Base-by-base conservation (phyloP, 2,329 filamentous ascomycete species). In the Aspergillus terreus region DNA sequence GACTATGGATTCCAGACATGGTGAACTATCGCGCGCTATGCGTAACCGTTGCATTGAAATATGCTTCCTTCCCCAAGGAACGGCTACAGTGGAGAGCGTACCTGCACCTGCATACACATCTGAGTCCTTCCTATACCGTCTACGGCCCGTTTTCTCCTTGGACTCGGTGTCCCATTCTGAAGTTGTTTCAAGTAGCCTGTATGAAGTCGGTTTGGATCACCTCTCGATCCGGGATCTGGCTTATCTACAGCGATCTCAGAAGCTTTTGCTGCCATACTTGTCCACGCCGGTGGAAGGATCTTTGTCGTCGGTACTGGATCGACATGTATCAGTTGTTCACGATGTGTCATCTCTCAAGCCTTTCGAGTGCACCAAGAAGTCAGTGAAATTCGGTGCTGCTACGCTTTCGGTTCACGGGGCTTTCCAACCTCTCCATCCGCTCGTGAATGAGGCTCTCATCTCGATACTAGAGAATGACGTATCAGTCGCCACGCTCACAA, bases 1-100 rank as follows among this genome's bases (percentile, higher is more conserved):
- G 67, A 97, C 92, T 0, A 88, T 95, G 76, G 92, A 99, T 68
- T 86, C 94, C 43, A 84, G 86, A 46, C 89, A 96, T 68, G 95
- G 94, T 15, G 94, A 99, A 69, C 78, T 99, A 7, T 99, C 94
- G 3, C 82, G 94, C 56, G 94, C 94, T 0, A 99, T 99, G 94
- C 82, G 95, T 51, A 99, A 99, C 71, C 84, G 94, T 68, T 91
- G 91, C 45, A 81, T 96, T 23, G 95, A 99, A 71, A 87, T 99
- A 9, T 94, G 86, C 63, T 77, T 99, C 43, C 78, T 84, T 56
- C 64, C 73, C 4, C 71, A 71, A 1, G 69, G 73, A 32, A 30
- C 58, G 7, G 56, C 56, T 12, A 43, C 56, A 15, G 49, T 53
- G 15, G 46, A 53, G 30, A 35, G 42, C 32, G 53, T 58, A 17